phyloP scores from a whole-genome alignment of 129 eudicot species.

The Helianthus annuus region HanXRQr2.0-SUNRISE NC_035435.2:143080208-143080707 shows the following conservation, averaged over 20 bases:
- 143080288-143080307: conserved; percentile 41
- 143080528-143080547: background rate
- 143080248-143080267: conserved; percentile 1
- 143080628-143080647: no score
- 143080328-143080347: background rate
- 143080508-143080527: background rate
- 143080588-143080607: no score
- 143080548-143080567: background rate
- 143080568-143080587: no score
- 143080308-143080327: conserved; percentile 21
- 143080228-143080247: conserved; percentile 11
- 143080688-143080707: no score
- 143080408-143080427: conserved; percentile 1
- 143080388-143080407: background rate
- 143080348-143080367: background rate
- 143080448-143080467: background rate
- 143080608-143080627: no score
- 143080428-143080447: background rate
- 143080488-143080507: background rate
- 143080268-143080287: conserved; percentile 21
- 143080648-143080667: no score
- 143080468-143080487: background rate
- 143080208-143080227: conserved; percentile 1
- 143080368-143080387: conserved; percentile 1
- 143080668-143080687: no score